These are phyloP conservation scores for Euphorbia peplus DNA, from an alignment of 345 rosid genomes.

Conservation along the genomic window DNA sequence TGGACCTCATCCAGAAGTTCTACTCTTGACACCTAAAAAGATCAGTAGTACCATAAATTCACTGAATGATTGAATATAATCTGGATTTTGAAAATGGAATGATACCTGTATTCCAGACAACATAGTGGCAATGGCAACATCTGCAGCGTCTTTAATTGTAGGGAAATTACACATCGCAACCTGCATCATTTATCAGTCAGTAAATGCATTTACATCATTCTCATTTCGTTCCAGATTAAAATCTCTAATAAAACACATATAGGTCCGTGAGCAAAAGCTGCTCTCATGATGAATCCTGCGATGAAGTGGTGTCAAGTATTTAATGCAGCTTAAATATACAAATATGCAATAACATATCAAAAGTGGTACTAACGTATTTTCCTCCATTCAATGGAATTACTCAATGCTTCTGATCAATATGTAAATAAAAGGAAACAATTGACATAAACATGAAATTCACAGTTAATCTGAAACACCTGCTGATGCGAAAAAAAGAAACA, in stretches of 20 bases:
- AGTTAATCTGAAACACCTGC: not conserved
- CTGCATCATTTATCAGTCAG: conserved; percentile 39
- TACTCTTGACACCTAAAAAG: conserved; percentile 72
- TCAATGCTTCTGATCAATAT: not conserved
- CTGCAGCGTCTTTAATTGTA: conserved; percentile 90
- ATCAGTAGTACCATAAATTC: conserved; percentile 19
- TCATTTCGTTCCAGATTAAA: too few relatives aligned
- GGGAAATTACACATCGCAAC: conserved; percentile 95
- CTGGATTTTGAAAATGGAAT: conserved; percentile 11
- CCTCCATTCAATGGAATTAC: conserved; percentile 1
- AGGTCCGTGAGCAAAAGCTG: too few relatives aligned
- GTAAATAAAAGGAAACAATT: too few relatives aligned
- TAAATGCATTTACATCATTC: too few relatives aligned
- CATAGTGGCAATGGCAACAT: conserved; percentile 91
- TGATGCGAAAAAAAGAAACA: conserved; percentile 6
- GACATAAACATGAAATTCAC: not conserved
- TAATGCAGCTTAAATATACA: not conserved
- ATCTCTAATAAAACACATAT: too few relatives aligned
- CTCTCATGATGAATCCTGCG: too few relatives aligned
- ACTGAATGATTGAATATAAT: conserved; percentile 13
- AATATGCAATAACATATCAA: not conserved
- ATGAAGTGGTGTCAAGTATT: too few relatives aligned
- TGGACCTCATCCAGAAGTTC: conserved; percentile 91
- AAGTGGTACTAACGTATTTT: too few relatives aligned
- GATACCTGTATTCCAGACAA: conserved; percentile 79